These are phyloP conservation scores for Pyronema domesticum DNA, from an alignment of 495 filamentous ascomycete species.

Conservation along the genomic window DNA sequence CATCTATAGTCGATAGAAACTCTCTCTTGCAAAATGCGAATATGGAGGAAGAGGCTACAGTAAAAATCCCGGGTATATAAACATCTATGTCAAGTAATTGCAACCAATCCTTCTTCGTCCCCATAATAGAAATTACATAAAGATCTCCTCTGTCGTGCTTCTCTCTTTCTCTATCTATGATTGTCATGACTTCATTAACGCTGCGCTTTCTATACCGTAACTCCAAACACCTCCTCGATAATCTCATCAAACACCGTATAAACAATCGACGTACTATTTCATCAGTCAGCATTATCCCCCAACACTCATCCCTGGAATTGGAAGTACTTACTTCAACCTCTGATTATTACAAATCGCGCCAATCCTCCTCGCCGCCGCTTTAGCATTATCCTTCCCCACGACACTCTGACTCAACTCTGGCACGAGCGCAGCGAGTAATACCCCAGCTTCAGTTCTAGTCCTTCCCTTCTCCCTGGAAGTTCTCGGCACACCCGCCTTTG, in stretches of 20 bases:
- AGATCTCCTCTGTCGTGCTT: too few species aligned
- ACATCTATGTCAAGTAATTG: too few species aligned
- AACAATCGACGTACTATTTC: constrained; percentile 49
- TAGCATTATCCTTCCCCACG: constrained; percentile 67
- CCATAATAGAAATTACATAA: too few species aligned
- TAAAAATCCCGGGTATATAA: too few species aligned
- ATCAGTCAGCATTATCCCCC: constrained; percentile 9
- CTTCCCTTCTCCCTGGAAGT: constrained; percentile 49
- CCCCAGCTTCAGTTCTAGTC: constrained; percentile 53
- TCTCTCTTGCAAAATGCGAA: too few species aligned
- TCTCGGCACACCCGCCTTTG: constrained; percentile 35
- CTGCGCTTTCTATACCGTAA: constrained; percentile 7
- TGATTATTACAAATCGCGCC: constrained; percentile 71
- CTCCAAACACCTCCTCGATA: constrained; percentile 51
- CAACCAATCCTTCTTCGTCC: too few species aligned
- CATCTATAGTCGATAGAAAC: too few species aligned
- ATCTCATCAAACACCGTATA: constrained; percentile 70
- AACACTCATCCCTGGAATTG: not conserved
- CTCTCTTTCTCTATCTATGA: too few species aligned
- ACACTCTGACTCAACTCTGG: constrained; percentile 48
- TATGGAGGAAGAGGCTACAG: too few species aligned
- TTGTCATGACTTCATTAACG: too few species aligned
- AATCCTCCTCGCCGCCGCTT: constrained; percentile 60
- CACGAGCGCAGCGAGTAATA: constrained; percentile 63
- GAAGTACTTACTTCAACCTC: constrained; percentile 42